These are phyloP conservation scores for Exophiala bonariae DNA, from an alignment of 2,329 filamentous ascomycete genomes.

Conservation along the genomic window DNA sequence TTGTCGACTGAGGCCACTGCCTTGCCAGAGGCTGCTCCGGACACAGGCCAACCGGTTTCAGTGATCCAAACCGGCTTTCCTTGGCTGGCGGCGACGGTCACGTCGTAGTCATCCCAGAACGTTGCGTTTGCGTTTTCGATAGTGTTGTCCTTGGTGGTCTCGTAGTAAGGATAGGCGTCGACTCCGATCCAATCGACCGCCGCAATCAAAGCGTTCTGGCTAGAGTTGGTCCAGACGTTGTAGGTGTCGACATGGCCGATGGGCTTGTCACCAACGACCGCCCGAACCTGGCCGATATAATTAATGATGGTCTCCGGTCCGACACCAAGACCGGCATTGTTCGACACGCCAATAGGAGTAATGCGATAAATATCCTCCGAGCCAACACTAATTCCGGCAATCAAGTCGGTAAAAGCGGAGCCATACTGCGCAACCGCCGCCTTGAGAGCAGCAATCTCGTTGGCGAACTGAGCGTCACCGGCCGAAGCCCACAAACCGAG, in stretches of 20 bases:
- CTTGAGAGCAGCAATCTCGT: conserved; percentile 73
- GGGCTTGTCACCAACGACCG: conserved; percentile 55
- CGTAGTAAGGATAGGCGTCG: conserved; percentile 83
- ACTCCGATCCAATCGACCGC: conserved; percentile 77
- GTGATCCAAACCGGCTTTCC: conserved; percentile 64
- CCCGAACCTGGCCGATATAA: conserved; percentile 71
- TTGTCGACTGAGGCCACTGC: conserved; percentile 58
- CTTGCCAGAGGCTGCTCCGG: conserved; percentile 54
- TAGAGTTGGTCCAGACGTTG: conserved; percentile 77
- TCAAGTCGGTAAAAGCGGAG: conserved; percentile 60
- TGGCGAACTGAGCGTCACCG: conserved; percentile 62
- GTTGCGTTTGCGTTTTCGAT: conserved; percentile 65
- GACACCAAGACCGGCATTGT: conserved; percentile 63
- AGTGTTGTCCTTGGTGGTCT: conserved; percentile 55
- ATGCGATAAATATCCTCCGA: conserved; percentile 83
- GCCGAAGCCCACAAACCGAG: conserved; percentile 82
- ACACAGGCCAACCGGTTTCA: conserved; percentile 66
- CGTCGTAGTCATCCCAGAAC: conserved; percentile 66
- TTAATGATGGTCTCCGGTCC: conserved; percentile 61
- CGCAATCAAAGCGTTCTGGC: conserved; percentile 62
- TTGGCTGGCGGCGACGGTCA: conserved; percentile 58
- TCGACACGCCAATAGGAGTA: conserved; percentile 67
- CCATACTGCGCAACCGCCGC: conserved; percentile 70
- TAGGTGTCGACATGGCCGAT: conserved; percentile 90
- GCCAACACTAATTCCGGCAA: conserved; percentile 82